Evolutionary conservation across 768 basidiomycete species (phyloP).

Genomic region (Leccinum fibrillosum): DNA sequence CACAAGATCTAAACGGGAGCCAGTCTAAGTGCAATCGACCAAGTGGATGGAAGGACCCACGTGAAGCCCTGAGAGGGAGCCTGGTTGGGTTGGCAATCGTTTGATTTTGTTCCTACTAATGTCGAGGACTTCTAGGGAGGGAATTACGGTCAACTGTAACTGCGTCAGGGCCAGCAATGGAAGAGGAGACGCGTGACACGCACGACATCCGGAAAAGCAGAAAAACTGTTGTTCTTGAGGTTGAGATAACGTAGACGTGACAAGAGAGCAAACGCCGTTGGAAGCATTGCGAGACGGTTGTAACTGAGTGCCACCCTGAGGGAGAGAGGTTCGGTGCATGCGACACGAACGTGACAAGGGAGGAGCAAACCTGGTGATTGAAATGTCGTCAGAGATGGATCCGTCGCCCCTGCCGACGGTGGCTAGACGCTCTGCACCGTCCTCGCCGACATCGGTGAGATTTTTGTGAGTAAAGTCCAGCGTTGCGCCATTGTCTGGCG

Average conservation of each 20-base stretch:
- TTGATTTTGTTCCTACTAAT: slow-evolving; percentile 90
- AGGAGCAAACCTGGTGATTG: slow-evolving; percentile 56
- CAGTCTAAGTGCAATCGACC: neutral
- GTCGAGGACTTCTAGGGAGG: slow-evolving; percentile 90
- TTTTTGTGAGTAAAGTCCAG: slow-evolving; percentile 80
- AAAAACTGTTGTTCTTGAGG: slow-evolving; percentile 79
- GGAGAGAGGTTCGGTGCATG: slow-evolving; percentile 1
- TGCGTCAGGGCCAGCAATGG: slow-evolving; percentile 9
- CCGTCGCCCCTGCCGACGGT: slow-evolving; percentile 46
- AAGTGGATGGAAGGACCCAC: slow-evolving; percentile 37
- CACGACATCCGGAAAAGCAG: slow-evolving; percentile 84
- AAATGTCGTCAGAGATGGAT: slow-evolving; percentile 43
- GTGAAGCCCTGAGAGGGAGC: slow-evolving; percentile 70
- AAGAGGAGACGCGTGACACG: slow-evolving; percentile 31
- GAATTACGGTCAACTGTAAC: slow-evolving; percentile 73
- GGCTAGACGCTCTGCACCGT: slow-evolving; percentile 76
- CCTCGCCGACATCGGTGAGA: slow-evolving; percentile 70
- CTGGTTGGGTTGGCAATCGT: slow-evolving; percentile 74
- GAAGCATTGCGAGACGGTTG: slow-evolving; percentile 78
- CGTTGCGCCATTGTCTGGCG: slow-evolving; percentile 77
- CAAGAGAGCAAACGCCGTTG: slow-evolving; percentile 68
- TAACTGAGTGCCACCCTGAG: slow-evolving; percentile 80
- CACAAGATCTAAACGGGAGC: slow-evolving; percentile 66
- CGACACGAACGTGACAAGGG: slow-evolving; percentile 4
- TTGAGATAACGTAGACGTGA: slow-evolving; percentile 82